phyloP scores from a whole-genome alignment of 2,329 filamentous ascomycete species.

The Ophiosphaerella narmari region DNA sequence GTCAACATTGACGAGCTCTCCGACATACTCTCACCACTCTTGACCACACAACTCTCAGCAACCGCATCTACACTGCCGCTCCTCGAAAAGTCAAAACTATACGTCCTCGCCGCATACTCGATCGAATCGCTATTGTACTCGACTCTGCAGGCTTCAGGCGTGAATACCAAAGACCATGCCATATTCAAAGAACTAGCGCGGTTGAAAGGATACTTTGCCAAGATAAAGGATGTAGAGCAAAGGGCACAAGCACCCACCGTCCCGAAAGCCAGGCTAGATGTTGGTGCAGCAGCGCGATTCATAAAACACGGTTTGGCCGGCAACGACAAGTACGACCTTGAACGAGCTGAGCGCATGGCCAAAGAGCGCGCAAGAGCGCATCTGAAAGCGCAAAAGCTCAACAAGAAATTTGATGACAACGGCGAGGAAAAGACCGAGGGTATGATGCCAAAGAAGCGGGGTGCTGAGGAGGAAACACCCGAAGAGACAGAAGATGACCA shows the following conservation, averaged over 20 bases:
- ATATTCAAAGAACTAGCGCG: slow-evolving; percentile 85
- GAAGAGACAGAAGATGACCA: slow-evolving; percentile 16
- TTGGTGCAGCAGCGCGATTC: slow-evolving; percentile 77
- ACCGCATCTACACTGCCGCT: slow-evolving; percentile 80
- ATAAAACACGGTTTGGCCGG: slow-evolving; percentile 76
- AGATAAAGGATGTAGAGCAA: slow-evolving; percentile 77
- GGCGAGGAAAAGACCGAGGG: slow-evolving; percentile 23
- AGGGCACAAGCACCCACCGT: slow-evolving; percentile 1
- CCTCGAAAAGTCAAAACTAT: slow-evolving; percentile 93
- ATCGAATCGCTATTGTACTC: slow-evolving; percentile 90
- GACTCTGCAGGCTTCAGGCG: slow-evolving; percentile 76
- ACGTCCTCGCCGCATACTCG: slow-evolving; percentile 84
- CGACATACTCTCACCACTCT: slow-evolving; percentile 72
- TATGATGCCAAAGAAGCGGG: slow-evolving; percentile 32
- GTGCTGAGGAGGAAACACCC: slow-evolving; percentile 20
- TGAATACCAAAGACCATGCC: slow-evolving; percentile 79
- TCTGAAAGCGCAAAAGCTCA: slow-evolving; percentile 25
- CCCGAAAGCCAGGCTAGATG: slow-evolving; percentile 68
- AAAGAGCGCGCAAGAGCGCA: slow-evolving; percentile 40
- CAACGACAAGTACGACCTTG: slow-evolving; percentile 51
- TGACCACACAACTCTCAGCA: slow-evolving; percentile 66
- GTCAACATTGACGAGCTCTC: slow-evolving; percentile 80
- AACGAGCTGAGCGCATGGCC: slow-evolving; percentile 43
- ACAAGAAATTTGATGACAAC: slow-evolving; percentile 37
- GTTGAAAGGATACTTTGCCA: slow-evolving; percentile 88